These are phyloP conservation scores for Stagonosporopsis cucurbitacearum DNA, from an alignment of 2,329 filamentous ascomycete species.

Conservation along the genomic window DNA sequence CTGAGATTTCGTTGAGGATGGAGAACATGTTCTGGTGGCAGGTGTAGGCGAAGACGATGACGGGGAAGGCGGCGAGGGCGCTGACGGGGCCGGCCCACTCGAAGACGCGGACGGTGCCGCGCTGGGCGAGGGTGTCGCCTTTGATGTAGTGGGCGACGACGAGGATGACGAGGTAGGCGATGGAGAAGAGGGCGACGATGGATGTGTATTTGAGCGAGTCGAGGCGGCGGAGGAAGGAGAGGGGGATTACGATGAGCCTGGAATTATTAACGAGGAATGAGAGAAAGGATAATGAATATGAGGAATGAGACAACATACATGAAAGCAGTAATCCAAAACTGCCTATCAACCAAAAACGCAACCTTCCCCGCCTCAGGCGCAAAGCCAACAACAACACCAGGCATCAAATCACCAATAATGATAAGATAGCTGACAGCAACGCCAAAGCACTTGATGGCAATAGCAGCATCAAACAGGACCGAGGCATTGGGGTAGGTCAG, in stretches of 20 bases:
- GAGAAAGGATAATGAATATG: neutral
- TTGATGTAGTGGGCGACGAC: conserved; percentile 89
- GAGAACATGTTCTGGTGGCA: conserved; percentile 99
- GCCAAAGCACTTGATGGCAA: conserved; percentile 97
- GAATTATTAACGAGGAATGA: conserved; percentile 18
- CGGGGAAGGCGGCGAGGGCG: conserved; percentile 84
- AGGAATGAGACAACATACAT: conserved; percentile 65
- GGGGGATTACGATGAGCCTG: conserved; percentile 87
- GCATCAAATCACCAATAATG: conserved; percentile 98
- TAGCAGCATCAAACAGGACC: conserved; percentile 93
- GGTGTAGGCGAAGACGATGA: conserved; percentile 99
- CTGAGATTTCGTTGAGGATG: conserved; percentile 90
- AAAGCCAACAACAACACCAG: conserved; percentile 87
- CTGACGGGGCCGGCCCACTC: conserved; percentile 80
- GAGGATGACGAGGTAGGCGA: conserved; percentile 90
- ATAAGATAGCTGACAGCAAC: conserved; percentile 98
- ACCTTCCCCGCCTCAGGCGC: conserved; percentile 66
- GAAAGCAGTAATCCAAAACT: conserved; percentile 98
- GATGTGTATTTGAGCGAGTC: conserved; percentile 99
- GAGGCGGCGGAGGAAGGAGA: conserved; percentile 87
- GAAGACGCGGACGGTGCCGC: conserved; percentile 77
- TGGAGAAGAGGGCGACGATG: conserved; percentile 86
- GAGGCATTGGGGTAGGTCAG: conserved; percentile 96
- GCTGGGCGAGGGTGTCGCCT: conserved; percentile 75
- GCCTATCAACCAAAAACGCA: conserved; percentile 82